Base-by-base conservation (phyloP, 257 asterid genomes). In the Nicotiana paniculata region DNA sequence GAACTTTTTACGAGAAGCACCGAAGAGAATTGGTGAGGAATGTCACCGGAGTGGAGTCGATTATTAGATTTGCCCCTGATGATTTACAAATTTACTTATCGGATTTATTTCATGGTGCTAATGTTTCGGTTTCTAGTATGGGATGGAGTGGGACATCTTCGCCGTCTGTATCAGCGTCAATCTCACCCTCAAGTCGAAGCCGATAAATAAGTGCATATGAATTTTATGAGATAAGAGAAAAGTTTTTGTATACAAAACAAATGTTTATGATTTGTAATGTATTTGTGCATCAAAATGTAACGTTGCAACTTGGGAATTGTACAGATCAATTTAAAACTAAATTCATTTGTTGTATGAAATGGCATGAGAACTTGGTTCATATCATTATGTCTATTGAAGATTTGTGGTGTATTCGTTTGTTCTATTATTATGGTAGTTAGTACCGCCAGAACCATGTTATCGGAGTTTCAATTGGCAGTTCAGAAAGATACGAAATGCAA, bases 51-150 rank as follows among this genome's bases (percentile, higher is more conserved):
- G 28, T 15, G 0, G 93, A 83, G 76, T 61, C 92, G 11, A 80
- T 90, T 78, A 88, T 93, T 88, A 87, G 91, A 86, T 94, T 83
- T 86, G 91, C 93, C 89, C 98, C 98, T 0, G 97, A 91, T 9
- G 98, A 94, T 88, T 76, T 91, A 84, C 84, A 84, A 72, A 93
- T 90, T 87, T 92, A 86, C 90, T 80, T 94, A 65, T 93, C 96
- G 9, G 95, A 89, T 78, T 84, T 94, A 70, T 94, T 93, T 80
- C 75, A 81, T 0, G 88, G 86, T 9, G 58, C 63, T 6, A 67
- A 74, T 1, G 86, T 79, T 24, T 53, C 79, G 0, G 82, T 26
- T 21, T 48, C 81, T 17, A 85, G 68, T 62, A 39, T 85, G 77
- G 62, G 82, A 63, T 85, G 89, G 87, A 53, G 78, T 13, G 77